Conservation (phyloP, 1,284 basidiomycete genomes). For the Dichomitus squalens region DNA sequence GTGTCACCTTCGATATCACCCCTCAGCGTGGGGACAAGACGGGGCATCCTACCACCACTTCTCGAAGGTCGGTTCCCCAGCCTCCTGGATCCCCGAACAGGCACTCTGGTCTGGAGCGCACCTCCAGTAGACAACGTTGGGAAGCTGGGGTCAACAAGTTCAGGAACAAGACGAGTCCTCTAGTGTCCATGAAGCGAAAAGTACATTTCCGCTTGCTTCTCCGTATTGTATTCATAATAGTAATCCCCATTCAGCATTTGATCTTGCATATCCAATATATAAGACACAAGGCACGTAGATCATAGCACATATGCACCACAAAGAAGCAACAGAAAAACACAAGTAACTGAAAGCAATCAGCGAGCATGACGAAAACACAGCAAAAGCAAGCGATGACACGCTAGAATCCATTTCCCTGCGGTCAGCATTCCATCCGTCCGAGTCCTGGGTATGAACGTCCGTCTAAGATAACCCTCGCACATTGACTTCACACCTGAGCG, state of each 20-base stretch:
- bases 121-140: slow-evolving; percentile 64
- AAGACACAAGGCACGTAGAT: not conserved
- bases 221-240: slow-evolving; percentile 21
- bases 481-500: slow-evolving; percentile 36
- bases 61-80: slow-evolving; percentile 50
- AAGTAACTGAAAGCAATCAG: not conserved
- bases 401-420: not conserved
- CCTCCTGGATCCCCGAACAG: slow-evolving; percentile 57
- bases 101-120: slow-evolving; percentile 71
- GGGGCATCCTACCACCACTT: slow-evolving; percentile 47
- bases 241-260: slow-evolving; percentile 11
- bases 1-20: slow-evolving; percentile 1
- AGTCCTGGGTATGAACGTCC: slow-evolving; percentile 17
- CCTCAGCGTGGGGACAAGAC: slow-evolving; percentile 15
- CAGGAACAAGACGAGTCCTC: slow-evolving; percentile 5
- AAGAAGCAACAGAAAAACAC: slow-evolving; percentile 1
- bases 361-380: slow-evolving; percentile 2
- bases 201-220: slow-evolving; percentile 9
- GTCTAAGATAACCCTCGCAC: slow-evolving; percentile 25
- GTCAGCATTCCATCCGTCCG: slow-evolving; percentile 1
- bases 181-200: slow-evolving; percentile 9
- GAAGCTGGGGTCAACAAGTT: slow-evolving; percentile 27
- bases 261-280: not conserved
- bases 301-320: slow-evolving; percentile 2
- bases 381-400: slow-evolving; percentile 5